Conservation (phyloP, 208 protist genomes). For the Leishmania turanica region DNA sequence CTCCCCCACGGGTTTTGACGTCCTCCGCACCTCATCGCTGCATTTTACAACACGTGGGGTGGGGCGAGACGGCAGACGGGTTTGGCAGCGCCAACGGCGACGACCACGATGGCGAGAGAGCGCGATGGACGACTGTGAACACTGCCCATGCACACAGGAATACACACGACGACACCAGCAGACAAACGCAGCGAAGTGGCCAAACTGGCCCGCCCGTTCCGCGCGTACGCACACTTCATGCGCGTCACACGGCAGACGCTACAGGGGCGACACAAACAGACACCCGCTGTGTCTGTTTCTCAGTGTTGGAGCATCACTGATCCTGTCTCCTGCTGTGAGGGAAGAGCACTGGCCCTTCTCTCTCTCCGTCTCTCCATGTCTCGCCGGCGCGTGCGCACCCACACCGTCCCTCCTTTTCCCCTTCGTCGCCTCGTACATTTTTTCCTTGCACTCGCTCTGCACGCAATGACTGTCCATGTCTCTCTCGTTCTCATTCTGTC, state of each 20-base stretch:
- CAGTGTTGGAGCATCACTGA: background rate
- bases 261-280: background rate
- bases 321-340: background rate
- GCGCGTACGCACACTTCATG: background rate
- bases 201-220: background rate
- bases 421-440: background rate
- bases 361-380: background rate
- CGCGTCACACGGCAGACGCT: background rate
- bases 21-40: background rate
- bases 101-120: background rate
- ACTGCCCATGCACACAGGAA: background rate
- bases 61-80: background rate
- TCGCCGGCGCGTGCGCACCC: background rate
- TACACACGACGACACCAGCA: background rate
- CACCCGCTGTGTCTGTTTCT: background rate
- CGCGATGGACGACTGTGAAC: background rate
- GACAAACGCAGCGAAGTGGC: background rate
- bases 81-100: background rate
- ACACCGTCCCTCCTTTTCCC: background rate
- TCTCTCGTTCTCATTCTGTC: background rate
- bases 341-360: background rate
- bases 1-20: background rate
- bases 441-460: background rate
- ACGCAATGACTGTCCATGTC: background rate
- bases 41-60: background rate